These are phyloP conservation scores for Lachancea waltii DNA, from an alignment of 805 yeast species.

Conservation along the genomic window DNA sequence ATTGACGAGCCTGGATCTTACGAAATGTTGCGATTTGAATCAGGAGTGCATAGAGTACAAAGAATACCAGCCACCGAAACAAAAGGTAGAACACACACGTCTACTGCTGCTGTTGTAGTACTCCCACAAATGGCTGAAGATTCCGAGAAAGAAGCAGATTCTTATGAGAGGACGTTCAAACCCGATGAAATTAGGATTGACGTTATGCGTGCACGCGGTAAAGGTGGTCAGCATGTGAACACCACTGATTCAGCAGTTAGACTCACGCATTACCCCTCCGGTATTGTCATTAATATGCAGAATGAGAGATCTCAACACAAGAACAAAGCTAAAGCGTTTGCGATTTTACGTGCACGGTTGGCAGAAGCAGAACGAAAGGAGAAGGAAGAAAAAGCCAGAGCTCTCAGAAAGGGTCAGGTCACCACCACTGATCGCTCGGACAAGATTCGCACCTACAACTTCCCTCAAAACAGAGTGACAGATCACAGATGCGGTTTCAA, in stretches of 20 bases:
- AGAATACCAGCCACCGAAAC: conserved; percentile 89
- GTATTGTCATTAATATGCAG: conserved; percentile 82
- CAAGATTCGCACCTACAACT: conserved; percentile 89
- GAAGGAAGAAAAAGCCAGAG: conserved; percentile 57
- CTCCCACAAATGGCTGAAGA: conserved; percentile 72
- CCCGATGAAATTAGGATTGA: conserved; percentile 89
- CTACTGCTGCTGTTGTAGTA: conserved; percentile 93
- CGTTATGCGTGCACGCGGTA: conserved; percentile 95
- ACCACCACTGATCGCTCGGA: conserved; percentile 85
- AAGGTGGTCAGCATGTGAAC: conserved; percentile 97
- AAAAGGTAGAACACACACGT: conserved; percentile 91
- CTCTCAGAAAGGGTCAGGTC: conserved; percentile 74
- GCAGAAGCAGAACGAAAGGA: conserved; percentile 73
- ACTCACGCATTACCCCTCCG: conserved; percentile 85
- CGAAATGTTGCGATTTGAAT: conserved; percentile 67
- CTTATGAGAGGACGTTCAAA: conserved; percentile 63
- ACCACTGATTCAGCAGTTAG: conserved; percentile 97
- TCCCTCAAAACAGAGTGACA: conserved; percentile 85
- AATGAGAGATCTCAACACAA: conserved; percentile 93
- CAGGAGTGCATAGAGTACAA: conserved; percentile 96
- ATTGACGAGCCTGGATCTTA: conserved; percentile 75
- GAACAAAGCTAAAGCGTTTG: conserved; percentile 88
- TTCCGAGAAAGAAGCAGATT: conserved; percentile 40
- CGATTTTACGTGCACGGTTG: conserved; percentile 71
- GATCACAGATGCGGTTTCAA: conserved; percentile 87